Base-by-base conservation (phyloP, 345 rosid species). In the Salix viminalis region DNA sequence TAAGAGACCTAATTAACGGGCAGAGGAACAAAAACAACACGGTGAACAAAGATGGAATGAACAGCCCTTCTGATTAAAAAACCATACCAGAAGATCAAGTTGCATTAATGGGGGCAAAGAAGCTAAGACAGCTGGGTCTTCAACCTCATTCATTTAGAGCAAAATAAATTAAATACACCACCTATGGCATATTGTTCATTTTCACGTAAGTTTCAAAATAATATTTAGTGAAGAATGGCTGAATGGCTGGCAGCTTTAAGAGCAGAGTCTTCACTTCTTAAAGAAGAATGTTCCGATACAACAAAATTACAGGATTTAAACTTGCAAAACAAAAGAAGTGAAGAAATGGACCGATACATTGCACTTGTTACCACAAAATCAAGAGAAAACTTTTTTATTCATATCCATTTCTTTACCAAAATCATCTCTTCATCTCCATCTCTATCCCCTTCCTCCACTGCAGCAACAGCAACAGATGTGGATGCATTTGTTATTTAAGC, bases 51-150 rank as follows among this genome's bases (percentile, higher is more conserved):
- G 79, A 36, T 15, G 37, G 70, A 79, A 78, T 48, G 54, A 16
- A 16, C 75, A 61, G 61, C 39, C 23, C 2, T 30, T 65, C 58
- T 76, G 67, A 74, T 14, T 6, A 65, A 39, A 23, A 80, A 75
- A 41, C 56, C 50, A 75, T 74, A 70, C 92, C 85, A 93, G 91
- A 76, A 93, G 97, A 86, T 93, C 95, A 58, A 93, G 95, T 81
- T 91, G 92, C 92, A 93, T 88, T 41, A 95, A 93, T 75, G 94
- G 89, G 74, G 98, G 98, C 85, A 93, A 84, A 79, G 97, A 85
- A 77, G 96, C 90, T 78, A 93, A 89, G 80, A 93, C 90, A 82
- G 87, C 90, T 70, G 91, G 93, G 87, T 93, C 98, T 79, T 90
- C 84, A 81, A 82, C 84, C 77, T 92, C 93, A 74, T 79, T 15